phyloP scores from a whole-genome alignment of 805 yeast species.

The Wickerhamiella dianesei region DNA sequence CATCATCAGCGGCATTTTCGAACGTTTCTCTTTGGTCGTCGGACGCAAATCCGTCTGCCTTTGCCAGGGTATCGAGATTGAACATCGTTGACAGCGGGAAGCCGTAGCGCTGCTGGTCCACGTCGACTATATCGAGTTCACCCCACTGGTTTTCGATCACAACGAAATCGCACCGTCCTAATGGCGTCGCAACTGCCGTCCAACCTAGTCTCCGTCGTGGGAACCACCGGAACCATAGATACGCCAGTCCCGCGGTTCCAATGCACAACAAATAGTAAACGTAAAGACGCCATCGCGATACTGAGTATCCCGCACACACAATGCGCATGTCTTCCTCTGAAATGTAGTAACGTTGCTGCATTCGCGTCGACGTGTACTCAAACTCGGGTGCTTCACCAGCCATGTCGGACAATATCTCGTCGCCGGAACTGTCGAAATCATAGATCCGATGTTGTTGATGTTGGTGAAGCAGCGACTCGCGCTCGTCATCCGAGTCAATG shows the following conservation, averaged over 20 bases:
- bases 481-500: not conserved
- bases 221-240: conserved; percentile 68
- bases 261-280: conserved; percentile 43
- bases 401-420: conserved; percentile 11
- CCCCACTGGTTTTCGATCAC: conserved; percentile 92
- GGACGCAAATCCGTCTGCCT: conserved; percentile 3
- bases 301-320: conserved; percentile 81
- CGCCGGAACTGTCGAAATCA: conserved; percentile 6
- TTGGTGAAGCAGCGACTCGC: conserved; percentile 3
- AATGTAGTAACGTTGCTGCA: conserved; percentile 67
- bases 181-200: conserved; percentile 31
- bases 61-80: conserved; percentile 15
- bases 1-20: conserved; percentile 3
- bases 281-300: conserved; percentile 33
- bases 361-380: conserved; percentile 19
- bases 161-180: conserved; percentile 83
- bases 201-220: conserved; percentile 54
- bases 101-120: conserved; percentile 50
- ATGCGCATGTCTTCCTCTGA: conserved; percentile 92
- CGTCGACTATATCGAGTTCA: conserved; percentile 49
- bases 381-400: conserved; percentile 4
- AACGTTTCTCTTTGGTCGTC: not conserved
- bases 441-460: not conserved
- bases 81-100: conserved; percentile 61
- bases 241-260: conserved; percentile 57